Conservation (phyloP, 352 stramenopile genomes). For the Phytopythium litorale region DNA sequence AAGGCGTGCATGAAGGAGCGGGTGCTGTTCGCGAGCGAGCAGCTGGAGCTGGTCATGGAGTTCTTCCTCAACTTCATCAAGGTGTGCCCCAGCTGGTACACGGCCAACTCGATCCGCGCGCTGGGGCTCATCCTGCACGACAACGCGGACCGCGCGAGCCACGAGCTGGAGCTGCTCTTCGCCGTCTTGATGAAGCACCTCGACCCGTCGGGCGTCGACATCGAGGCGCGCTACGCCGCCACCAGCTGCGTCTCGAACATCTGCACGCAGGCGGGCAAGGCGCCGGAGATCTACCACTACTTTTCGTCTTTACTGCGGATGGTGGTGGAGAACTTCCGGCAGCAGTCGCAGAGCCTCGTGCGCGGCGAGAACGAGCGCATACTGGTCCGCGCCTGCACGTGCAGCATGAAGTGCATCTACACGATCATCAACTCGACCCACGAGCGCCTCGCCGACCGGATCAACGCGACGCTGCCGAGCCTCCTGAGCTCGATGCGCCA, state of each 20-base stretch:
- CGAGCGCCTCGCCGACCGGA: constrained; percentile 54
- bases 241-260: constrained; percentile 86
- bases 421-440: constrained; percentile 75
- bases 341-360: constrained; percentile 64
- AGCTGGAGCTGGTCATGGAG: constrained; percentile 55
- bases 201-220: constrained; percentile 74
- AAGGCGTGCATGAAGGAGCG: constrained; percentile 77
- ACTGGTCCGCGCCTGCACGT: constrained; percentile 79
- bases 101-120: constrained; percentile 55
- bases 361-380: constrained; percentile 70
- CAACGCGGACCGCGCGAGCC: constrained; percentile 64
- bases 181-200: constrained; percentile 65
- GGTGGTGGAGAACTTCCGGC: constrained; percentile 83
- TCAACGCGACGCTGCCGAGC: constrained; percentile 50
- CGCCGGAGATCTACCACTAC: constrained; percentile 60
- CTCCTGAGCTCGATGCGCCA: constrained; percentile 78
- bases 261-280: constrained; percentile 62
- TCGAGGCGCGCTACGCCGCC: constrained; percentile 79
- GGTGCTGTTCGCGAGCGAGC: constrained; percentile 50
- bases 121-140: constrained; percentile 75
- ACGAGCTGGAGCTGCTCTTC: constrained; percentile 66
- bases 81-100: constrained; percentile 72
- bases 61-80: constrained; percentile 82
- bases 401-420: constrained; percentile 85
- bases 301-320: constrained; percentile 75